Base-by-base conservation (phyloP, 2,329 filamentous ascomycete species). In the Neonectria magnoliae region DNA sequence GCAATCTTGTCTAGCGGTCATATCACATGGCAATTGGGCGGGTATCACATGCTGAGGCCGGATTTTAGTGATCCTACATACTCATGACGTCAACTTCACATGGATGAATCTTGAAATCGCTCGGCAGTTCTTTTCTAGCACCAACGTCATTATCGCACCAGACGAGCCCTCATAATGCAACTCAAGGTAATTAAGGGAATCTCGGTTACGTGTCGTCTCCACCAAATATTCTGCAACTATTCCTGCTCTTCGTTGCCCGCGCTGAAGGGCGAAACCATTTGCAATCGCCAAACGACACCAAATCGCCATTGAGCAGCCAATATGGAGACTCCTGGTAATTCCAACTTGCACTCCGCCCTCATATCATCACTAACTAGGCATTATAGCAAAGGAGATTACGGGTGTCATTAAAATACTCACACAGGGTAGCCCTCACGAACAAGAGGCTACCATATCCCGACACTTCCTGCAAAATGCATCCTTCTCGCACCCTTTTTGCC, bases 401-500 rank as follows among this genome's bases (percentile, higher is more conserved):
- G 76, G 79, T 14, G 83, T 97, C 56, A 92, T 97, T 76, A 85
- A 85, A 64, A 81, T 85, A 31, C 86, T 97, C 62, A 90, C 88
- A 41, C 88, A 91, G 75, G 89, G 91, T 47, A 84, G 85, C 0
- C 90, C 91, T 0, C 82, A 86, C 1, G 80, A 91, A 41, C 93
- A 97, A 78, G 80, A 85, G 61, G 81, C 84, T 3, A 83, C 91
- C 0, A 81, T 97, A 22, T 83, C 91, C 64, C 83, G 81, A 18
- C 94, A 93, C 80, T 97, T 94, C 78, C 87, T 90, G 0, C 85
- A 85, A 10, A 82, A 90, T 73, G 91, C 92, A 6, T 86, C 88
- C 36, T 96, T 97, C 76, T 85, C 87, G 4, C 93, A 97, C 71
- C 93, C 93, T 0, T 91, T 96, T 76, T 95, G 92, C 74, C 87